phyloP scores from a whole-genome alignment of 495 filamentous ascomycete species.

The Hypoxylon crocopeplum region DNA sequence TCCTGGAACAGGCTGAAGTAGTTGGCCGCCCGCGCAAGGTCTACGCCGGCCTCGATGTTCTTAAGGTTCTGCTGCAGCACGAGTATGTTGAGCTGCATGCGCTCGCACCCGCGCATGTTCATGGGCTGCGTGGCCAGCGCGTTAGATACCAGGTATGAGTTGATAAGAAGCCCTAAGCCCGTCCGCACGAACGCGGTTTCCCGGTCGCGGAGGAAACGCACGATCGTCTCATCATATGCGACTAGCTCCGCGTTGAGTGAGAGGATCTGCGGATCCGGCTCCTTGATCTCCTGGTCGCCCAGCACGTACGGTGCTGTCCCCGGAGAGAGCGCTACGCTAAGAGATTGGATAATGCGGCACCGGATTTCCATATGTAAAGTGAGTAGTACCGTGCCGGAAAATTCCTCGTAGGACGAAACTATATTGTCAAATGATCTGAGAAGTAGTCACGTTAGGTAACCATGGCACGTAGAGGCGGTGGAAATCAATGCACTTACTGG shows the following conservation, averaged over 20 bases:
- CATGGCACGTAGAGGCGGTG: background rate
- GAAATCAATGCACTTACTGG: conserved; percentile 53
- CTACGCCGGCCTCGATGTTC: conserved; percentile 79
- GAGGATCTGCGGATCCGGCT: conserved; percentile 80
- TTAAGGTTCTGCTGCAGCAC: conserved; percentile 96
- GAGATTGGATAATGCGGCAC: conserved; percentile 76
- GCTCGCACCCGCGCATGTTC: conserved; percentile 76
- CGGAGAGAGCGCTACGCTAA: conserved; percentile 61
- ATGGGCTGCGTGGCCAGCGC: conserved; percentile 69
- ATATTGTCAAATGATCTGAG: conserved; percentile 83
- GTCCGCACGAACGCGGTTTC: conserved; percentile 74
- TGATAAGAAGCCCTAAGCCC: conserved; percentile 74
- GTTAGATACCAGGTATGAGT: conserved; percentile 71
- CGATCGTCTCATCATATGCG: conserved; percentile 80
- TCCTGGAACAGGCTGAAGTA: conserved; percentile 83
- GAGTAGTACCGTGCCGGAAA: conserved; percentile 76
- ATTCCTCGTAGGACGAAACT: conserved; percentile 75
- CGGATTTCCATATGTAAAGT: conserved; percentile 89
- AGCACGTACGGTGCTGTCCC: conserved; percentile 71
- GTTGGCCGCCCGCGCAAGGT: conserved; percentile 70
- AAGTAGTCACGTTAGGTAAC: conserved; percentile 32
- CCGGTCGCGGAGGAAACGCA: conserved; percentile 69
- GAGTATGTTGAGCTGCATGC: conserved; percentile 88
- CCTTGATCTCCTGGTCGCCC: conserved; percentile 73
- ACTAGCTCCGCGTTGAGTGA: conserved; percentile 81